These are phyloP conservation scores for Xylariomycetidae sp. DNA, from an alignment of 2,329 filamentous ascomycete species.

Conservation along the genomic window DNA sequence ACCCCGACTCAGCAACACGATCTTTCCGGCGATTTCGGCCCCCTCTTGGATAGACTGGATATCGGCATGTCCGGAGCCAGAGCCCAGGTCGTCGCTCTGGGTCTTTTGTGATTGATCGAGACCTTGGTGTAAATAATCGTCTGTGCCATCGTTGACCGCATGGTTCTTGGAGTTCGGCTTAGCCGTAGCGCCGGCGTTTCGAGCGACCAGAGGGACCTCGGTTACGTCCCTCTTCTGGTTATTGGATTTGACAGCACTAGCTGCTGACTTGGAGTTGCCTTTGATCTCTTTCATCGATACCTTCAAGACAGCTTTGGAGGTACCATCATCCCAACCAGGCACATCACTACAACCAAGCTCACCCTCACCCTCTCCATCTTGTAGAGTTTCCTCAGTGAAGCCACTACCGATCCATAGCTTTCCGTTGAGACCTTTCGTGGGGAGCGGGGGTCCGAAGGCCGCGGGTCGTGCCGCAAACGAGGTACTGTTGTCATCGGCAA, in stretches of 20 bases:
- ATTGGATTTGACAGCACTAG: constrained; percentile 26
- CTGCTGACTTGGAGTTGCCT: constrained; percentile 23
- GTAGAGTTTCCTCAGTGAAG: constrained; percentile 74
- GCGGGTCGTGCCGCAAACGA: constrained; percentile 92
- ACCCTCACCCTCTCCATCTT: constrained; percentile 63
- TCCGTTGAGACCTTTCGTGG: constrained; percentile 72
- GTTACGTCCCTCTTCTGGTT: constrained; percentile 31
- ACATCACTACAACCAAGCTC: constrained; percentile 95
- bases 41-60: constrained; percentile 89
- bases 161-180: constrained; percentile 26
- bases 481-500: constrained; percentile 97
- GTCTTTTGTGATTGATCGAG: constrained; percentile 27
- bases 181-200: constrained; percentile 16
- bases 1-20: constrained; percentile 85
- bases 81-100: constrained; percentile 29
- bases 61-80: constrained; percentile 64
- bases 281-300: constrained; percentile 31
- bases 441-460: constrained; percentile 81
- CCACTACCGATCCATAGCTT: constrained; percentile 91
- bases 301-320: constrained; percentile 40
- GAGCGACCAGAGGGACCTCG: constrained; percentile 26
- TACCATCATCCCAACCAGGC: constrained; percentile 73
- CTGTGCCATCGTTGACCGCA: constrained; percentile 67
- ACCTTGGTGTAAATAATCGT: constrained; percentile 71
- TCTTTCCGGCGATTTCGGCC: constrained; percentile 88